phyloP scores from a whole-genome alignment of 495 filamentous ascomycete species.

The Letharia lupina region DNA sequence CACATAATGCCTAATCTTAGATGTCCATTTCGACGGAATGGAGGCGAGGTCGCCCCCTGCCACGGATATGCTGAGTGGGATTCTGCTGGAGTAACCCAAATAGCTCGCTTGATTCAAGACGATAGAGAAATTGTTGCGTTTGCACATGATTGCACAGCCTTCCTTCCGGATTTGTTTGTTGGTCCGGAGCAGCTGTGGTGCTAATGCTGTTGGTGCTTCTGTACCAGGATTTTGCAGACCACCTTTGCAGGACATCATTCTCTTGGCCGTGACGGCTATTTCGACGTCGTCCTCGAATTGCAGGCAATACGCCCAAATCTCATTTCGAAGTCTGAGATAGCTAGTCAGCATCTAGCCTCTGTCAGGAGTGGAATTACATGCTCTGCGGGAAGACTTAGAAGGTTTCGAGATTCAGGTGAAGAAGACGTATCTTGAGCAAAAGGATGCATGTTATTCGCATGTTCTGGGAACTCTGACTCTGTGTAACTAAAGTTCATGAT shows the following conservation, averaged over 20 bases:
- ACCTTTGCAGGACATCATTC: background rate
- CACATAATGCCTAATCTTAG: background rate
- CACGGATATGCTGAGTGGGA: background rate
- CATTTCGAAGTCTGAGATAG: background rate
- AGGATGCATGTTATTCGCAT: background rate
- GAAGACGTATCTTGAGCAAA: background rate
- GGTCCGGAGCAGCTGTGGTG: background rate
- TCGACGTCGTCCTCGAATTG: background rate
- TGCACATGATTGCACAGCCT: background rate
- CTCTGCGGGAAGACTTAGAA: slow-evolving; percentile 8
- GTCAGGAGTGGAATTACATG: background rate
- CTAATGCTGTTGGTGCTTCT: background rate
- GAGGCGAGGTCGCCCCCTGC: background rate
- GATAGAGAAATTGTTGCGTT: background rate
- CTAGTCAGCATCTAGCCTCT: background rate
- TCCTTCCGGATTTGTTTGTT: slow-evolving; percentile 4
- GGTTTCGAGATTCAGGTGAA: background rate
- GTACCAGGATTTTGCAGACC: background rate
- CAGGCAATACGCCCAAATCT: background rate
- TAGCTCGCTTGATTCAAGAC: slow-evolving; percentile 7
- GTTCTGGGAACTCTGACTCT: background rate
- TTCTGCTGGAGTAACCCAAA: background rate
- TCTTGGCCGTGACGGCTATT: background rate
- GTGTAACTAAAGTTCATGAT: background rate
- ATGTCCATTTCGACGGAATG: slow-evolving; percentile 6